Percentiles rank a stretch among this genome's conserved stretches.
These are phyloP conservation scores for Exidia glandulosa DNA, from an alignment of 768 basidiomycete species.

Conservation along the genomic window DNA sequence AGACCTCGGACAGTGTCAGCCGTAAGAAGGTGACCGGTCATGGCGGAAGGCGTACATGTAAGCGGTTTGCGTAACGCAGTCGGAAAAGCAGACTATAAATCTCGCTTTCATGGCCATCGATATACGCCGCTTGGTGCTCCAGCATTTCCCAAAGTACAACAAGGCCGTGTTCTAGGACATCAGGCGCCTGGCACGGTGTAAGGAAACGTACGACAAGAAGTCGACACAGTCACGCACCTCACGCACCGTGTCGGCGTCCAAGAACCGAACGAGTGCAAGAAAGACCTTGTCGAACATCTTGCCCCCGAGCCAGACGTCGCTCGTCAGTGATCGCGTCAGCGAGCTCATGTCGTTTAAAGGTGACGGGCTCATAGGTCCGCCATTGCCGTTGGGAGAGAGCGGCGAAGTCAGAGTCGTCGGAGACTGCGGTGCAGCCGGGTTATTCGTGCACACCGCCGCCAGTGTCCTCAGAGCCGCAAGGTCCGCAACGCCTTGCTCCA, in stretches of 20 bases:
- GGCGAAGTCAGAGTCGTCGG: neutral
- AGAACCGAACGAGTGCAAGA: constrained; percentile 47
- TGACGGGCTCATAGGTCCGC: constrained; percentile 16
- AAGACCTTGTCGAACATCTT: constrained; percentile 63
- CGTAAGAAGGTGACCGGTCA: neutral
- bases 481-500: constrained; percentile 44
- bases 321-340: neutral
- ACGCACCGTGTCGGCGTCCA: constrained; percentile 54
- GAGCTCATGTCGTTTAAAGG: constrained; percentile 10
- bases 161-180: constrained; percentile 65
- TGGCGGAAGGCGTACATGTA: constrained; percentile 40
- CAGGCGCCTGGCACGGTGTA: constrained; percentile 36
- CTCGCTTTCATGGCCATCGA: constrained; percentile 74
- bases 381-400: neutral
- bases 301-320: constrained; percentile 61
- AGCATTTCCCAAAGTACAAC: constrained; percentile 79
- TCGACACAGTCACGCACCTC: constrained; percentile 7
- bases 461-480: constrained; percentile 48
- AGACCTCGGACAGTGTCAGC: constrained; percentile 38
- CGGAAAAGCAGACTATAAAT: constrained; percentile 60
- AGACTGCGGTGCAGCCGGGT: constrained; percentile 19
- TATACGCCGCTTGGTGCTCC: constrained; percentile 54
- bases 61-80: constrained; percentile 61
- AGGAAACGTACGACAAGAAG: neutral
- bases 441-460: constrained; percentile 44